Evolutionary conservation across 306 rosid species (phyloP).

Genomic region (Hippophae tibetana): DNA sequence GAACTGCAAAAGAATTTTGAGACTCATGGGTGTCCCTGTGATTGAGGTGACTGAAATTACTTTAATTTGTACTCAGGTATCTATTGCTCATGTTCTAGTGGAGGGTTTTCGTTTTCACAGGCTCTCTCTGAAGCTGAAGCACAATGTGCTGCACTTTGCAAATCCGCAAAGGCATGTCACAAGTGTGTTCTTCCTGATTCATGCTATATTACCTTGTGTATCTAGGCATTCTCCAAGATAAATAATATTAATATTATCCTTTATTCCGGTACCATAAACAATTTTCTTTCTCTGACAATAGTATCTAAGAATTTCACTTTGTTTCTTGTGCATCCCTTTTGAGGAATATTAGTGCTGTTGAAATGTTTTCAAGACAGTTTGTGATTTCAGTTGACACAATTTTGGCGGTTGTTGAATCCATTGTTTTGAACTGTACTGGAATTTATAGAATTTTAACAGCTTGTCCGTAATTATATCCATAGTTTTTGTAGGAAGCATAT

Average conservation of each 20-base stretch:
- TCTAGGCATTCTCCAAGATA: neutral
- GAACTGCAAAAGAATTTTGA: constrained; percentile 72
- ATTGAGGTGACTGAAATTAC: constrained; percentile 49
- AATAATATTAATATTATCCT: neutral
- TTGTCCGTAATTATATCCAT: neutral
- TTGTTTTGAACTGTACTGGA: too few species aligned
- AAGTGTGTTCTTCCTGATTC: too few species aligned
- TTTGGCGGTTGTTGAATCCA: too few species aligned
- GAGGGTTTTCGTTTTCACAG: constrained; percentile 34
- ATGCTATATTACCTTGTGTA: too few species aligned
- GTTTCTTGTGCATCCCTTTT: neutral
- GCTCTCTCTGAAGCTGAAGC: constrained; percentile 99
- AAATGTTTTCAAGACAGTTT: too few species aligned
- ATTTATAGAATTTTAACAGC: too few species aligned
- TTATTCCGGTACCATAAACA: neutral
- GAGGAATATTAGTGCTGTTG: neutral
- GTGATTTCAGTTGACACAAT: too few species aligned
- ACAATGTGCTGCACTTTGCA: constrained; percentile 93
- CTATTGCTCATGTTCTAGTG: too few species aligned
- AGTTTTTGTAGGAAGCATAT: neutral
- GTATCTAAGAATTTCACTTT: constrained; percentile 2
- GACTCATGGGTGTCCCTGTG: constrained; percentile 98
- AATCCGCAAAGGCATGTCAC: constrained; percentile 71
- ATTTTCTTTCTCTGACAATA: neutral
- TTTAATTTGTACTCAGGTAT: too few species aligned